These are phyloP conservation scores for Paramecium pentaurelia DNA, from an alignment of 73 alveolate species.

Conservation along the genomic window DNA sequence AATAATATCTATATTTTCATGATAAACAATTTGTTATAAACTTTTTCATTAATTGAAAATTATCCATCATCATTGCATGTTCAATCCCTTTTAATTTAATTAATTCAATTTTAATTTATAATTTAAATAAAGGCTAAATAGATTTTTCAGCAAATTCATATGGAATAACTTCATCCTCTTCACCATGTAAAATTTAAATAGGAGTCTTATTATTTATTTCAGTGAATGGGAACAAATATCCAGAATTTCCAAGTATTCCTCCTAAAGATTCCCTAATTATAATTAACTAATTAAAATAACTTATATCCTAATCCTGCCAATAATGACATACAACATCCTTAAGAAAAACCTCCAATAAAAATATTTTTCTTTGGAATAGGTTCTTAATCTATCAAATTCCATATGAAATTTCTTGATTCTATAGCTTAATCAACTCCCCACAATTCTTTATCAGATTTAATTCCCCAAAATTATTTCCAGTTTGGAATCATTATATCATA, in stretches of 20 bases:
- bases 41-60: constrained; percentile 12
- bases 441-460: neutral
- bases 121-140: neutral
- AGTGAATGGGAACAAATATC: constrained; percentile 42
- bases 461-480: constrained; percentile 22
- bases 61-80: constrained; percentile 45
- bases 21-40: neutral
- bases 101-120: neutral
- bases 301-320: constrained; percentile 43
- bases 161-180: constrained; percentile 50
- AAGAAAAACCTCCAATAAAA: constrained; percentile 26
- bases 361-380: neutral
- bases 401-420: constrained; percentile 17
- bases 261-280: neutral
- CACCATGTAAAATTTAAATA: constrained; percentile 50
- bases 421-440: constrained; percentile 54
- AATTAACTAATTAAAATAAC: neutral
- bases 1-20: neutral
- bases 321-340: constrained; percentile 26
- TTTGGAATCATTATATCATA: constrained; percentile 40
- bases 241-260: neutral
- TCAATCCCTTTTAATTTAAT: neutral
- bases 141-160: constrained; percentile 28
- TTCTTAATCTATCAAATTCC: neutral
- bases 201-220: constrained; percentile 53